Evolutionary conservation across 1,284 basidiomycete genomes (phyloP).

Genomic region (Moesziomyces sp.): DNA sequence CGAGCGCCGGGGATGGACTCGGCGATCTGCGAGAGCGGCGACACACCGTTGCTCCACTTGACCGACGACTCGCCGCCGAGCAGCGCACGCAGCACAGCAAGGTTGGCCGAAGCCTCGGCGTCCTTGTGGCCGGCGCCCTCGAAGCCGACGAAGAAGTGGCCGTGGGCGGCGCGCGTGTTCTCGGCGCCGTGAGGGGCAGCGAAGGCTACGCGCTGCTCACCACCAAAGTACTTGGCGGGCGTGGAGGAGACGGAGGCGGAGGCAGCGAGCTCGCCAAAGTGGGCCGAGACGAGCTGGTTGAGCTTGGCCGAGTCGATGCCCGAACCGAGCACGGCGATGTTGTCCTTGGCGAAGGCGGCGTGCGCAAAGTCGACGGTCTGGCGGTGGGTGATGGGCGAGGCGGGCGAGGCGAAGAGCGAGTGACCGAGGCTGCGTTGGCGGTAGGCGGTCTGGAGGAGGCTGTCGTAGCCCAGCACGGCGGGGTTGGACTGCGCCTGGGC

Average conservation of each 20-base stretch:
- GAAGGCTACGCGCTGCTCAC: conserved; percentile 62
- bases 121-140: conserved; percentile 56
- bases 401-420: conserved; percentile 64
- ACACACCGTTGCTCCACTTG: conserved; percentile 64
- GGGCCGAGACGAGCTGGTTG: conserved; percentile 50
- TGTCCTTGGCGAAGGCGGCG: conserved; percentile 61
- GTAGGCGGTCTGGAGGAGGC: conserved; percentile 63
- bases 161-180: conserved; percentile 49
- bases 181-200: conserved; percentile 59
- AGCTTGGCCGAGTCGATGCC: conserved; percentile 58
- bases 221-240: conserved; percentile 65
- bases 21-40: conserved; percentile 54
- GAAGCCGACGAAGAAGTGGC: conserved; percentile 65
- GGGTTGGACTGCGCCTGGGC: conserved; percentile 57
- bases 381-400: conserved; percentile 55
- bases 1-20: conserved; percentile 46
- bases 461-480: conserved; percentile 57
- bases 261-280: conserved; percentile 54
- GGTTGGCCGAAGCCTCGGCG: conserved; percentile 45
- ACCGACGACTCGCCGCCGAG: conserved; percentile 63
- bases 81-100: conserved; percentile 62
- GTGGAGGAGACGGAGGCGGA: conserved; percentile 33
- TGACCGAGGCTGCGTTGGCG: conserved; percentile 62
- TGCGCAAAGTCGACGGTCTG: conserved; percentile 52
- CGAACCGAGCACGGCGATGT: conserved; percentile 64